Percentiles rank a stretch among this genome's conserved stretches.
These are phyloP conservation scores for Cryptococcus sp. DNA, from an alignment of 1,284 basidiomycete species.

Conservation along the genomic window DNA sequence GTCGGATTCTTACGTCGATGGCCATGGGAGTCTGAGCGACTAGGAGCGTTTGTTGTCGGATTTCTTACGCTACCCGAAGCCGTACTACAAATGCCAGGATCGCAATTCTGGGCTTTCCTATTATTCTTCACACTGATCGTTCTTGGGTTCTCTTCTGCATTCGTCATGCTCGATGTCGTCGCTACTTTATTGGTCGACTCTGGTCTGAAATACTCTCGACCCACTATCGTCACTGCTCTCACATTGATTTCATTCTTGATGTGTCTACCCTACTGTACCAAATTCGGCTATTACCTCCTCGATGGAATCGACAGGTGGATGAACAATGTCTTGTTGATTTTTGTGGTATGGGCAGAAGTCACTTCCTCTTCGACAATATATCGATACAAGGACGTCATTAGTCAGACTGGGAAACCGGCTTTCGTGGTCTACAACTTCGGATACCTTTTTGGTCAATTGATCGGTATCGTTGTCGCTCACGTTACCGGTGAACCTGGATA, in stretches of 20 bases:
- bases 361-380: constrained; percentile 16
- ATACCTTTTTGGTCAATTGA: constrained; percentile 6
- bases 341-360: constrained; percentile 22
- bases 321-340: constrained; percentile 21
- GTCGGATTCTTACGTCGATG: constrained; percentile 21
- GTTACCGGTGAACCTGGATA: constrained; percentile 11
- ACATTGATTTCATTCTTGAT: constrained; percentile 18
- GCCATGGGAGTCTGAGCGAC: constrained; percentile 18
- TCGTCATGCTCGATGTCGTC: constrained; percentile 27
- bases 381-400: constrained; percentile 15
- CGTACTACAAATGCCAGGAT: constrained; percentile 23
- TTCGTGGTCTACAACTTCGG: constrained; percentile 17
- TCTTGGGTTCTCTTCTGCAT: constrained; percentile 20
- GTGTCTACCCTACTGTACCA: constrained; percentile 24
- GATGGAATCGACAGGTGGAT: constrained; percentile 23
- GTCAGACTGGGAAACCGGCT: constrained; percentile 11
- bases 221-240: constrained; percentile 16
- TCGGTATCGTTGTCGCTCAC: constrained; percentile 18
- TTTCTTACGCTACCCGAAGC: constrained; percentile 20
- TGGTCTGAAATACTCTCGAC: constrained; percentile 16
- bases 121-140: constrained; percentile 25
- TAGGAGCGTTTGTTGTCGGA: constrained; percentile 18
- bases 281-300: constrained; percentile 24
- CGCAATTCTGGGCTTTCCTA: constrained; percentile 23
- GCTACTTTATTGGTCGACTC: constrained; percentile 18